A percentile compares a stretch with the other conserved stretches of the same genome.
Evolutionary conservation across 768 basidiomycete genomes (phyloP).

Genomic region (Podaxis sp.): DNA sequence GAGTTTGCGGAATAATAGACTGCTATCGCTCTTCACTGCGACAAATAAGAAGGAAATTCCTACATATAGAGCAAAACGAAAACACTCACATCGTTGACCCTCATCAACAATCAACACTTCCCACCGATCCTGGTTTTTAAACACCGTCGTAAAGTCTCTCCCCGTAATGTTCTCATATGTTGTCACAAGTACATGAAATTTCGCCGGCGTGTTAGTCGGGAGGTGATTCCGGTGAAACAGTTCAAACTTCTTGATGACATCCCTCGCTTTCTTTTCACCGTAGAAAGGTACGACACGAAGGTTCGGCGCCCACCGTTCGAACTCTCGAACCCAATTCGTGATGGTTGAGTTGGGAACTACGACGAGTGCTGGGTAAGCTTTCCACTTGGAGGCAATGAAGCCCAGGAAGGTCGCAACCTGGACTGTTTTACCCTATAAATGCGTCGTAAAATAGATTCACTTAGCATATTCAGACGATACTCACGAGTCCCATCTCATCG

Average conservation of each 20-base stretch:
- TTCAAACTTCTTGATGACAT: constrained; percentile 81
- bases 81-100: constrained; percentile 76
- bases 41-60: constrained; percentile 8
- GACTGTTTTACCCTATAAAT: constrained; percentile 79
- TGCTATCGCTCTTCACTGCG: constrained; percentile 80
- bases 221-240: constrained; percentile 56
- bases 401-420: constrained; percentile 87
- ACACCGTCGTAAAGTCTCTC: constrained; percentile 71
- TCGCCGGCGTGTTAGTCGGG: constrained; percentile 47
- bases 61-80: background rate
- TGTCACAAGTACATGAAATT: constrained; percentile 88
- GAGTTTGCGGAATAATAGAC: constrained; percentile 77
- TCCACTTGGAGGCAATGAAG: constrained; percentile 49
- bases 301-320: constrained; percentile 79
- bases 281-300: constrained; percentile 82
- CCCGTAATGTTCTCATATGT: constrained; percentile 87
- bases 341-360: constrained; percentile 97
- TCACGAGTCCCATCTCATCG: constrained; percentile 95
- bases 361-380: constrained; percentile 78
- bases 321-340: constrained; percentile 93
- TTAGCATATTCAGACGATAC: background rate
- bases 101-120: constrained; percentile 94
- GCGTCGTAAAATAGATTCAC: constrained; percentile 8
- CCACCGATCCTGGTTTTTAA: constrained; percentile 86
- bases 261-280: constrained; percentile 77